Evolutionary conservation across 208 protist genomes (phyloP).

Genomic region (Leishmania turanica): DNA sequence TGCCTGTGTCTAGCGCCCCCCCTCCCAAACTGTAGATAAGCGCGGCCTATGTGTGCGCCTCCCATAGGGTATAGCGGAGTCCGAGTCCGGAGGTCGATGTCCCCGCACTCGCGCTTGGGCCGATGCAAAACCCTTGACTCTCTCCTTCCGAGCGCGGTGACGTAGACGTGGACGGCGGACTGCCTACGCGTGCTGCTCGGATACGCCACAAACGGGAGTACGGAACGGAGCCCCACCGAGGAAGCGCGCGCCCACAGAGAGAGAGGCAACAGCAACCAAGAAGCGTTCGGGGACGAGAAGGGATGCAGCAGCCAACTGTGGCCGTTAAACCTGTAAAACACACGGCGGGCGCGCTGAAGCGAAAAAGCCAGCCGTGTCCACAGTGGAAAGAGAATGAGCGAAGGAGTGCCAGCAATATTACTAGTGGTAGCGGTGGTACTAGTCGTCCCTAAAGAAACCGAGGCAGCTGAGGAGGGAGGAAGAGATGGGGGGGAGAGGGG

Average conservation of each 20-base stretch:
- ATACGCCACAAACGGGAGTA: not conserved
- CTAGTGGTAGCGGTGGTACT: not conserved
- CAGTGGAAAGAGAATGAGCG: not conserved
- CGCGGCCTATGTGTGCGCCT: not conserved
- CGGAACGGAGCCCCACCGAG: not conserved
- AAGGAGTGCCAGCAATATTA: not conserved
- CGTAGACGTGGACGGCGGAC: not conserved
- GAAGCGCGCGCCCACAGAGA: not conserved
- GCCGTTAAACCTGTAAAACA: not conserved
- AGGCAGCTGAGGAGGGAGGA: not conserved
- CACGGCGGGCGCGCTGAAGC: not conserved
- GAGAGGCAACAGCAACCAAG: not conserved
- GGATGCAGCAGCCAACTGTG: not conserved
- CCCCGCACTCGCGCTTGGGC: not conserved
- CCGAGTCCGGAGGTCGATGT: not conserved
- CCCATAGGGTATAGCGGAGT: not conserved
- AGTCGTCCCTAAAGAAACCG: not conserved
- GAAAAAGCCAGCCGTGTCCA: not conserved
- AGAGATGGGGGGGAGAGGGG: not conserved
- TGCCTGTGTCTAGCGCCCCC: not conserved
- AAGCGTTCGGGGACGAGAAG: not conserved
- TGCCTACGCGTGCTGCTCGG: not conserved
- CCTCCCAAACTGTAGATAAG: not conserved
- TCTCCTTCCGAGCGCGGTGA: not conserved
- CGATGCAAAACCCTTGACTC: not conserved